A percentile compares a stretch with the other conserved stretches of the same genome.
Evolutionary conservation across 2,329 filamentous ascomycete species (phyloP).

Genomic region (Botrytis paeoniae): DNA sequence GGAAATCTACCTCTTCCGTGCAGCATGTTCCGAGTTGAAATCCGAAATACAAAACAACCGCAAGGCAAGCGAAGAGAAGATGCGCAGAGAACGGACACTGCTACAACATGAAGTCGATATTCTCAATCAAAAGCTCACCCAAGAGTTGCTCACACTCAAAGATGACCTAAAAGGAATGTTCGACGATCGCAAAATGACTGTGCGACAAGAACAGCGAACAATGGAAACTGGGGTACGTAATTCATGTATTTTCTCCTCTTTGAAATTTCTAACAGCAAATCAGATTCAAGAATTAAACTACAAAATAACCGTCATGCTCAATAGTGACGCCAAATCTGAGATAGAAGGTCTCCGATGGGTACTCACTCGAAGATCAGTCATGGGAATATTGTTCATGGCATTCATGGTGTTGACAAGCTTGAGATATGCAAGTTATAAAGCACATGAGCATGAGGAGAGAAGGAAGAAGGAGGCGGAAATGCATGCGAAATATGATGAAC

Average conservation of each 20-base stretch:
- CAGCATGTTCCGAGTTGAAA: constrained; percentile 86
- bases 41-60: constrained; percentile 81
- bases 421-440: constrained; percentile 56
- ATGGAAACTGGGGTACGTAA: constrained; percentile 72
- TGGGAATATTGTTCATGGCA: constrained; percentile 65
- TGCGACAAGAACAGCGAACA: constrained; percentile 80
- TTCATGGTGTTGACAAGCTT: constrained; percentile 58
- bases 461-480: constrained; percentile 33
- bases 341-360: constrained; percentile 93
- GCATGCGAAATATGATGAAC: constrained; percentile 44
- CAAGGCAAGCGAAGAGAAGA: constrained; percentile 72
- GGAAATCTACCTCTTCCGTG: constrained; percentile 89
- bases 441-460: constrained; percentile 34
- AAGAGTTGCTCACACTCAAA: constrained; percentile 77
- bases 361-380: constrained; percentile 59
- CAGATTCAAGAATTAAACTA: constrained; percentile 93
- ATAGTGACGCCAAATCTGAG: constrained; percentile 86
- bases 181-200: constrained; percentile 91
- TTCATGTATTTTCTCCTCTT: neutral
- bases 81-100: constrained; percentile 77
- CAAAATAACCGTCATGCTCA: constrained; percentile 87
- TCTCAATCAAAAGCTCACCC: constrained; percentile 75
- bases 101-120: constrained; percentile 97
- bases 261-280: neutral
- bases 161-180: constrained; percentile 96